These are phyloP conservation scores for Amauroascus verrucosus DNA, from an alignment of 2,329 filamentous ascomycete species.

Conservation along the genomic window DNA sequence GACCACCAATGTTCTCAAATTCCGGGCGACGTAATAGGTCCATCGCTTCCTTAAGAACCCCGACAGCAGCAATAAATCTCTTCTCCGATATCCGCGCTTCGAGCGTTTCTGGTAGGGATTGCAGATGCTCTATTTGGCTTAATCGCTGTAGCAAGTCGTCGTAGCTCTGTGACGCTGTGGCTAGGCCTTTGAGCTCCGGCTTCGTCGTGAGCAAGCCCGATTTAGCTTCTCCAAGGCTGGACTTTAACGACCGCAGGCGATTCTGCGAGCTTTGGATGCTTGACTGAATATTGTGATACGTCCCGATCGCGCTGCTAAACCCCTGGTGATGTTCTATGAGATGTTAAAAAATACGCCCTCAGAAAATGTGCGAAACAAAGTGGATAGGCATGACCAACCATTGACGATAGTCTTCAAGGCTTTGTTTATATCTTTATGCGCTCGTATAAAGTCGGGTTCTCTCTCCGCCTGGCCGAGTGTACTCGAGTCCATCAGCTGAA, in stretches of 20 bases:
- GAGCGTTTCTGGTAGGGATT: constrained; percentile 79
- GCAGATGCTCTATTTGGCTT: constrained; percentile 74
- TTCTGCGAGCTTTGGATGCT: constrained; percentile 84
- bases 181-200: constrained; percentile 82
- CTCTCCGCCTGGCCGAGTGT: constrained; percentile 86
- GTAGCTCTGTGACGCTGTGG: constrained; percentile 77
- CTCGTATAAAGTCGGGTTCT: constrained; percentile 72
- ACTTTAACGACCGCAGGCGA: constrained; percentile 70
- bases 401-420: constrained; percentile 93
- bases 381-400: constrained; percentile 28
- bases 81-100: constrained; percentile 95
- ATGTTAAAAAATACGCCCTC: constrained; percentile 13
- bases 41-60: constrained; percentile 78
- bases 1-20: constrained; percentile 79
- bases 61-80: constrained; percentile 82
- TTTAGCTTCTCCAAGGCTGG: constrained; percentile 72
- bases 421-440: constrained; percentile 79
- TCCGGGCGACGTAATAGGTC: constrained; percentile 76
- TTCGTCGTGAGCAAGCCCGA: constrained; percentile 72
- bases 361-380: background rate
- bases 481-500: constrained; percentile 87
- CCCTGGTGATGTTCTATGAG: constrained; percentile 81
- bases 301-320: constrained; percentile 97
- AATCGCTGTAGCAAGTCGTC: constrained; percentile 79
- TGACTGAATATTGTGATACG: constrained; percentile 95